Evolutionary conservation across 129 eudicot species (phyloP).

Genomic region (Chrysanthemum seticuspe): DNA sequence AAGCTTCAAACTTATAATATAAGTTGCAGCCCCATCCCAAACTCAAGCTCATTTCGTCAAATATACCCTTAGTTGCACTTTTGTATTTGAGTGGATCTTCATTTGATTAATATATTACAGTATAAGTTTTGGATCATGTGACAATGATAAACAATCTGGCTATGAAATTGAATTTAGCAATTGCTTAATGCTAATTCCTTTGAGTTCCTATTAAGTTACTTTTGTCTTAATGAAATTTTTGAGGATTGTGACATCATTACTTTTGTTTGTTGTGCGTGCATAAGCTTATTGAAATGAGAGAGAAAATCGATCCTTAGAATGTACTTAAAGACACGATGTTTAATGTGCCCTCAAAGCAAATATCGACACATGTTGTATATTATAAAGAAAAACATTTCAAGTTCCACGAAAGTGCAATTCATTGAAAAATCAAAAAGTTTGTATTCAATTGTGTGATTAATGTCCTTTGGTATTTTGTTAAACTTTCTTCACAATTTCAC

Average conservation of each 20-base stretch:
- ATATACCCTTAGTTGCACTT: too few species aligned
- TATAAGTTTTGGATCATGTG: background rate
- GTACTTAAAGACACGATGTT: background rate
- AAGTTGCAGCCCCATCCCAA: too few species aligned
- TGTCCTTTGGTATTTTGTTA: background rate
- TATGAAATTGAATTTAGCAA: background rate
- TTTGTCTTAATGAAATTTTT: background rate
- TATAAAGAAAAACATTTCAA: background rate
- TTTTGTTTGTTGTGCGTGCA: too few species aligned
- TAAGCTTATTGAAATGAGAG: background rate
- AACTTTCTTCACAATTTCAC: background rate
- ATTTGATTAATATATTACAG: background rate
- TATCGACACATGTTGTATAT: background rate
- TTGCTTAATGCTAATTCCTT: background rate
- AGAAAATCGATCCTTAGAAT: background rate
- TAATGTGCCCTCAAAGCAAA: background rate
- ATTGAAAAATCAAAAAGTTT: conserved; percentile 1
- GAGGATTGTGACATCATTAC: too few species aligned
- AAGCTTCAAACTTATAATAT: too few species aligned
- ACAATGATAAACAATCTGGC: background rate
- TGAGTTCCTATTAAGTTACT: background rate
- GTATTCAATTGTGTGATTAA: background rate
- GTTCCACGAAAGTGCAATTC: background rate
- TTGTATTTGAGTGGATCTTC: too few species aligned
- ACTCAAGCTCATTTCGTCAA: too few species aligned